Percentiles rank a stretch among this genome's conserved stretches.
Evolutionary conservation across 495 filamentous ascomycete genomes (phyloP).

Genomic region (Lasiosphaeris hirsuta): DNA sequence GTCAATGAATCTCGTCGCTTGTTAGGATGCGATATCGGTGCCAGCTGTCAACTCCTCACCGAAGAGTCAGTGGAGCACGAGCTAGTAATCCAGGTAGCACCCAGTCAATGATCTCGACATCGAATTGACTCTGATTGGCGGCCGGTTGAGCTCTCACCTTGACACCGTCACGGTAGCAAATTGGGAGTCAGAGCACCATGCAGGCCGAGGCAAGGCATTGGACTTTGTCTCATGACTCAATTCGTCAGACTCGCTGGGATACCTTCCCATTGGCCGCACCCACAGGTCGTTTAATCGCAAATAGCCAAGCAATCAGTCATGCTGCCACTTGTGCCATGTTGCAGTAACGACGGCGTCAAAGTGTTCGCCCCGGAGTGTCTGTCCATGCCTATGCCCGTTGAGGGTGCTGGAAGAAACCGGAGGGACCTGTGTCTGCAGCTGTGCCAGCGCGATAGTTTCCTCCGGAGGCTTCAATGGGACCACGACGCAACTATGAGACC

Average conservation of each 20-base stretch:
- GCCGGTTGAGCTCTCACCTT: background rate
- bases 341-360: too few relatives aligned
- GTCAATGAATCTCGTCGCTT: background rate
- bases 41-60: background rate
- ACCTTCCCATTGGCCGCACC: slow-evolving; percentile 1
- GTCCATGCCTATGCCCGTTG: too few relatives aligned
- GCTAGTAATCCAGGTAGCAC: background rate
- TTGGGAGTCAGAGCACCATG: slow-evolving; percentile 17
- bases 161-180: background rate
- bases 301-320: too few relatives aligned
- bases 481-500: too few relatives aligned
- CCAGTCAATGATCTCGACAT: too few relatives aligned
- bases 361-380: too few relatives aligned
- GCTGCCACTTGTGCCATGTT: too few relatives aligned
- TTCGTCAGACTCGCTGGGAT: background rate
- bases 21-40: background rate
- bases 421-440: too few relatives aligned
- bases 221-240: slow-evolving; percentile 18
- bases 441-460: too few relatives aligned
- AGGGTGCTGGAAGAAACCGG: too few relatives aligned
- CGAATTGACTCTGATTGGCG: too few relatives aligned
- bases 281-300: background rate
- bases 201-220: slow-evolving; percentile 11
- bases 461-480: too few relatives aligned
- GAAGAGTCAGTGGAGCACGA: background rate